Conservation (phyloP, 352 stramenopile genomes). For the Thalassiosira sp. region DNA sequence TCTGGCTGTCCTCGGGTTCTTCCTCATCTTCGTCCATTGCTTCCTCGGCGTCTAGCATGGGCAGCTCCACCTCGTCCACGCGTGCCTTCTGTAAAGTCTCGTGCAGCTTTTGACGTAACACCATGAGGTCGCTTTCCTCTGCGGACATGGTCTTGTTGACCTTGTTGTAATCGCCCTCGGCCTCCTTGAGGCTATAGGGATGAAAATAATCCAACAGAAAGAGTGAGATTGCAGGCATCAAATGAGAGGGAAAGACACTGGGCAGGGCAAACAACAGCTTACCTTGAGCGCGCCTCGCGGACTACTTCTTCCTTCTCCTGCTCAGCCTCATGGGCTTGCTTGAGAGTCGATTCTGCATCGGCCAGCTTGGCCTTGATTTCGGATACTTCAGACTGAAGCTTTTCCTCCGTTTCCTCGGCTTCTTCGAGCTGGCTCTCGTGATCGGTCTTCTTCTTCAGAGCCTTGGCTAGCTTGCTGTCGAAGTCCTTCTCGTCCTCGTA, state of each 20-base stretch:
- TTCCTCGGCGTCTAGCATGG: conserved; percentile 71
- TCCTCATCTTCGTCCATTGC: conserved; percentile 34
- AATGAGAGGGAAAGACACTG: too few relatives aligned
- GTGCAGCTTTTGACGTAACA: conserved; percentile 90
- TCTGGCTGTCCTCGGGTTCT: conserved; percentile 33
- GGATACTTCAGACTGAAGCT: conserved; percentile 51
- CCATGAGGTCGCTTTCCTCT: conserved; percentile 90
- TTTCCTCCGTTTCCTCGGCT: conserved; percentile 55
- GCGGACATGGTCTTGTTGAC: conserved; percentile 84
- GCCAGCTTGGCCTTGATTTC: conserved; percentile 74
- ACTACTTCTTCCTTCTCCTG: conserved; percentile 69
- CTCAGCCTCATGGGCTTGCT: conserved; percentile 66
- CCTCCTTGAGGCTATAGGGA: conserved; percentile 63
- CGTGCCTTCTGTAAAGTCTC: conserved; percentile 93
- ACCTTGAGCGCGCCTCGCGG: conserved; percentile 68
- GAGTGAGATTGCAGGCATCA: too few relatives aligned
- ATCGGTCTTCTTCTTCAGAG: conserved; percentile 61
- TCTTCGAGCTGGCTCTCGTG: conserved; percentile 57
- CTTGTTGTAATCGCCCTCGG: conserved; percentile 73
- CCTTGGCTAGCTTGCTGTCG: conserved; percentile 68
- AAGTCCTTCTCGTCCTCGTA: conserved; percentile 62
- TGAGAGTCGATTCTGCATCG: conserved; percentile 83
- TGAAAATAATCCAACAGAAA: too few relatives aligned
- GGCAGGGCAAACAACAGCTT: too few relatives aligned
- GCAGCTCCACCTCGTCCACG: conserved; percentile 93